Evolutionary conservation across 1,284 basidiomycete genomes (phyloP).

Genomic region (Tausonia pullulans): DNA sequence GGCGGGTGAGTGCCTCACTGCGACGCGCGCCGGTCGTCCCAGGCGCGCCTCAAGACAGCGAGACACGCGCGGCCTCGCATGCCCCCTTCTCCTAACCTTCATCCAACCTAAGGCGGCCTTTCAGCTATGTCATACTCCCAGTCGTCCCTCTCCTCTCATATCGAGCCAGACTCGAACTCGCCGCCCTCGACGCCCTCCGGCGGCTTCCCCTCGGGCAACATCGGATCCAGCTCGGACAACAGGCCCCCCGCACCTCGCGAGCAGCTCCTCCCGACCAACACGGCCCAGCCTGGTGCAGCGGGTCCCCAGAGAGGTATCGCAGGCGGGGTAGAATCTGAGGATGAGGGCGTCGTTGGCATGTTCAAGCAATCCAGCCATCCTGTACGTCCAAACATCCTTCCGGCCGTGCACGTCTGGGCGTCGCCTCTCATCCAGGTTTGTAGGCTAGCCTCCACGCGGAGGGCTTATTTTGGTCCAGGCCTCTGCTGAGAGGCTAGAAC

Average conservation of each 20-base stretch:
- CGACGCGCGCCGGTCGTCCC: too few species aligned
- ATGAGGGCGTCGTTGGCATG: conserved; percentile 32
- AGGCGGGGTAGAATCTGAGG: conserved; percentile 10
- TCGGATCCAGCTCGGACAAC: conserved; percentile 22
- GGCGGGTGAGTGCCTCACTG: too few species aligned
- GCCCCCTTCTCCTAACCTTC: too few species aligned
- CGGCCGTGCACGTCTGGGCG: not conserved
- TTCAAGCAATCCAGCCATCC: conserved; percentile 22
- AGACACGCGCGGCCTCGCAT: too few species aligned
- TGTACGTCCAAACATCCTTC: not conserved
- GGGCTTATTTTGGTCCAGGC: not conserved
- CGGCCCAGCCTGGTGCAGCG: conserved; percentile 22
- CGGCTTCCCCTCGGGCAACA: conserved; percentile 27
- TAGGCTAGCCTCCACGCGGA: not conserved
- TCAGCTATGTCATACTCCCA: conserved; percentile 24
- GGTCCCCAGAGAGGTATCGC: not conserved
- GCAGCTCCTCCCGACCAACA: conserved; percentile 1
- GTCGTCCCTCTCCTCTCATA: conserved; percentile 33
- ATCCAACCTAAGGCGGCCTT: not conserved
- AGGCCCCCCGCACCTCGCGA: not conserved
- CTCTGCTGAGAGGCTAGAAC: not conserved
- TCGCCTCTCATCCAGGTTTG: too few species aligned
- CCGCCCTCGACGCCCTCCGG: conserved; percentile 12
- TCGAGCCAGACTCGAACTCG: conserved; percentile 34
- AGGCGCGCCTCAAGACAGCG: too few species aligned